phyloP scores from a whole-genome alignment of 2,329 filamentous ascomycete genomes.

The Fusarium redolens region DNA sequence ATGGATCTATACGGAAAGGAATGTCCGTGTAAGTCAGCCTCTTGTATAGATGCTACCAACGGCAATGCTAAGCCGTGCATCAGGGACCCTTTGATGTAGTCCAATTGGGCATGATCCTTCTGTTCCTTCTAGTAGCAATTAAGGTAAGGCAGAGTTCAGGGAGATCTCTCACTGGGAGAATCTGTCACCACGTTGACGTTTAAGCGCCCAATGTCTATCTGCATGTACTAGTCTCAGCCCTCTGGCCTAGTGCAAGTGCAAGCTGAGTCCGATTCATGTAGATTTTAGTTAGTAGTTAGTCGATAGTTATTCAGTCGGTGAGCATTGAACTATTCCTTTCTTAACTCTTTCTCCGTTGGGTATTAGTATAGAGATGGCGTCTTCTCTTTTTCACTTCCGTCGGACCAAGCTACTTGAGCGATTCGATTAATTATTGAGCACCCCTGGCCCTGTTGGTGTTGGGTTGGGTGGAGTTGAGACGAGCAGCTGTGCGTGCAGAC shows the following conservation, averaged over 20 bases:
- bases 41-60: slow-evolving; percentile 1
- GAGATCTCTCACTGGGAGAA: background rate
- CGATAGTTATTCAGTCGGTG: slow-evolving; percentile 13
- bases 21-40: slow-evolving; percentile 12
- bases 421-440: background rate
- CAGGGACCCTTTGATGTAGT: background rate
- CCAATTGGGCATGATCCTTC: background rate
- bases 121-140: background rate
- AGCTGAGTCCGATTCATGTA: slow-evolving; percentile 1
- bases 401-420: background rate
- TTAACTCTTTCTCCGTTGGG: background rate
- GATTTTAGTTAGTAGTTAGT: background rate
- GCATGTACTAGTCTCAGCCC: slow-evolving; percentile 12
- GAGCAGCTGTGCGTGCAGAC: slow-evolving; percentile 39
- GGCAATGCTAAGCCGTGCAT: background rate
- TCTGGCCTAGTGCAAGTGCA: slow-evolving; percentile 2
- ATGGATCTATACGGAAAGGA: background rate
- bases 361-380: background rate
- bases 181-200: slow-evolving; percentile 1
- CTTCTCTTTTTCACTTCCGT: background rate
- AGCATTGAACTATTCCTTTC: background rate
- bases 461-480: slow-evolving; percentile 26
- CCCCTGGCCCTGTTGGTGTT: slow-evolving; percentile 26
- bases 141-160: slow-evolving; percentile 13
- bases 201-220: slow-evolving; percentile 17